These are phyloP conservation scores for Allantophomopsis lycopodina DNA, from an alignment of 2,329 filamentous ascomycete genomes.

Conservation along the genomic window DNA sequence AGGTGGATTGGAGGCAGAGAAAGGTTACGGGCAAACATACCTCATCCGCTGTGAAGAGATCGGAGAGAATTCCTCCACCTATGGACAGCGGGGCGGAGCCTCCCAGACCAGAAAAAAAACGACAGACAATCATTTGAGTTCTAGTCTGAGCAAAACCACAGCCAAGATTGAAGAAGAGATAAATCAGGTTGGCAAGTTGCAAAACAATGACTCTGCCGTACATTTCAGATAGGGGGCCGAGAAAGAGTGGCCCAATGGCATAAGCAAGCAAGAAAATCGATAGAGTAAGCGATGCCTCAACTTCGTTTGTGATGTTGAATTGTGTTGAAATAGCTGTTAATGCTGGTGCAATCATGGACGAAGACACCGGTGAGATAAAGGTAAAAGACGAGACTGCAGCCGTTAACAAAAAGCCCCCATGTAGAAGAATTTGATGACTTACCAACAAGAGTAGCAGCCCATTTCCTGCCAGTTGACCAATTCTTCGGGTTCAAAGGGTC, in stretches of 20 bases:
- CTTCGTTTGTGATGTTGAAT: conserved; percentile 31
- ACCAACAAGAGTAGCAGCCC: conserved; percentile 30
- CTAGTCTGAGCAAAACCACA: conserved; percentile 32
- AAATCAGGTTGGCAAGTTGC: conserved; percentile 32
- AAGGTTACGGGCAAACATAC: too few relatives aligned
- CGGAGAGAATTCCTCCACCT: conserved; percentile 26
- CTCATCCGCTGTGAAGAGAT: conserved; percentile 32
- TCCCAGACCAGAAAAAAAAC: conserved; percentile 33
- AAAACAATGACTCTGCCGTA: conserved; percentile 29
- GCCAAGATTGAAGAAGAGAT: conserved; percentile 36
- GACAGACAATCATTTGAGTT: conserved; percentile 26
- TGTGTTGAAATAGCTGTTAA: conserved; percentile 37
- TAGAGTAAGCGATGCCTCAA: conserved; percentile 30
- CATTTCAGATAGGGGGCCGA: conserved; percentile 44
- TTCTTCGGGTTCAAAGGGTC: conserved; percentile 16
- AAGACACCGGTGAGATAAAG: conserved; percentile 36
- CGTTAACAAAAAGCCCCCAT: background rate
- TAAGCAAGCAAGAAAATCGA: conserved; percentile 31
- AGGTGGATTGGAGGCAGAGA: too few relatives aligned
- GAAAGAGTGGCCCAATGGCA: conserved; percentile 33
- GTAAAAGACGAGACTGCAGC: conserved; percentile 27
- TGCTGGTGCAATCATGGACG: conserved; percentile 37
- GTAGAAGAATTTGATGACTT: conserved; percentile 1
- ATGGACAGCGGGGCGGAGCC: conserved; percentile 30
- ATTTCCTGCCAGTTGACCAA: conserved; percentile 22